Evolutionary conservation across 371 early-diverging fungal species (phyloP), one percentile per base, ranked within the genome.

Genomic region (Smittium mucronatum): DNA sequence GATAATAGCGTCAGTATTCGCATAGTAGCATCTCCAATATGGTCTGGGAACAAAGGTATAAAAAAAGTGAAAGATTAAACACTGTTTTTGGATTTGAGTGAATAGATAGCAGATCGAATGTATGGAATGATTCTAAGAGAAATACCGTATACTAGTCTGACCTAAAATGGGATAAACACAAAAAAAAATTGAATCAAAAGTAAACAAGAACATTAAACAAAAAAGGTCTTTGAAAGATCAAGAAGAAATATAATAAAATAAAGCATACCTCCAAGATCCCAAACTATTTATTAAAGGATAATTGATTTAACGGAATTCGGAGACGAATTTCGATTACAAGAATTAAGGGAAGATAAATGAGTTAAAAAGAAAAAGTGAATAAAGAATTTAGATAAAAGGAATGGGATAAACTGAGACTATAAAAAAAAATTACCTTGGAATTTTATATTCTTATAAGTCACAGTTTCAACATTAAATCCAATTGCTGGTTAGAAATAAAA

Each of bases 1-100:
- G 70, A 97, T 94, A 70, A 97, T 90, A 34, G 95, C 96, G 74
- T 96, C 93, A 29, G 97, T 96, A 78, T 95, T 94, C 74, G 94
- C 91, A 82, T 95, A 97, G 79, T 88, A 89, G 79, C 91, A 91
- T 69, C 93, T 83, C 93, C 93, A 93, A 77, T 91, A 92, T 0
- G 91, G 88, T 58, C 69, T 68, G 57, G 16, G 16, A 69, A 61
- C 5, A 15, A 11, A 57, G 25, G n/a, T 69, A 66, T 26, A 34
- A 69, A 11, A 66, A 69, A 34, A 29, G 15, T 70, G 76, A 83
- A 63, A 76, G 78, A 32, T 47, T 76, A 74, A 76, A 75, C 64
- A 76, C 76, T 58, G 26, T 32, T 36, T 33, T n/a, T 65, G 34
- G n/a, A 33, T 31, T 65, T 2, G 36, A 33, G 34, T 31, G 15